These are phyloP conservation scores for Remersonia thermophila DNA, from an alignment of 2,329 filamentous ascomycete genomes.

Conservation along the genomic window DNA sequence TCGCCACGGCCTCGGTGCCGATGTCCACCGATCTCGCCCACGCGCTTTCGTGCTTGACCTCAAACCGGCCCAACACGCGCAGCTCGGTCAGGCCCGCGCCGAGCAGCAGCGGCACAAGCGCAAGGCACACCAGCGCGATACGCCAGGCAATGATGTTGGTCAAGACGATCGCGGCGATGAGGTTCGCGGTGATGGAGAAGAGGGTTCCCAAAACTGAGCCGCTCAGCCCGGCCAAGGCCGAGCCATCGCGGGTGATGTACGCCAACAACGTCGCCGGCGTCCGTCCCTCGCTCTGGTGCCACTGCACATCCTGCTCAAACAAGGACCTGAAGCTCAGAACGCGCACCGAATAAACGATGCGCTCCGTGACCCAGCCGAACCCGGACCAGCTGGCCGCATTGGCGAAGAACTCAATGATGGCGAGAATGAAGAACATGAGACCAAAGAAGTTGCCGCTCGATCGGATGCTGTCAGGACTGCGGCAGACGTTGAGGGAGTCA, in stretches of 20 bases:
- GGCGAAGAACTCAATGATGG: conserved; percentile 46
- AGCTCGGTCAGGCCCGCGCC: conserved; percentile 59
- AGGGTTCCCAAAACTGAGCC: conserved; percentile 60
- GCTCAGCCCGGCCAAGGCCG: conserved; percentile 54
- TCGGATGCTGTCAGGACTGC: conserved; percentile 33
- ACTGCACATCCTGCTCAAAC: conserved; percentile 45
- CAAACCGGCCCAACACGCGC: conserved; percentile 46
- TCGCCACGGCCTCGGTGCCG: conserved; percentile 53
- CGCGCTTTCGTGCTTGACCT: conserved; percentile 50
- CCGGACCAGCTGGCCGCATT: conserved; percentile 43
- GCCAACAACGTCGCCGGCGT: conserved; percentile 51
- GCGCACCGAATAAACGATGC: conserved; percentile 43
- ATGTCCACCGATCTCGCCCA: conserved; percentile 52
- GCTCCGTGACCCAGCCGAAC: conserved; percentile 46
- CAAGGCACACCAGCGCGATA: conserved; percentile 59
- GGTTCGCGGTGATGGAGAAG: conserved; percentile 57
- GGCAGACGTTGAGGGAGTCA: conserved; percentile 40
- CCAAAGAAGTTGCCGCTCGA: conserved; percentile 40
- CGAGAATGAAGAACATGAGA: conserved; percentile 48
- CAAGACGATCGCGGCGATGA: conserved; percentile 54
- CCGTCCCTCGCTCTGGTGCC: conserved; percentile 54
- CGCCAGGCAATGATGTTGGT: conserved; percentile 64
- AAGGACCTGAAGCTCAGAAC: conserved; percentile 44
- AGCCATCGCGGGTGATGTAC: conserved; percentile 57
- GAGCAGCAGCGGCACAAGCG: conserved; percentile 55